Conservation (phyloP, 2,329 filamentous ascomycete genomes). For the Claviceps sorghi region DNA sequence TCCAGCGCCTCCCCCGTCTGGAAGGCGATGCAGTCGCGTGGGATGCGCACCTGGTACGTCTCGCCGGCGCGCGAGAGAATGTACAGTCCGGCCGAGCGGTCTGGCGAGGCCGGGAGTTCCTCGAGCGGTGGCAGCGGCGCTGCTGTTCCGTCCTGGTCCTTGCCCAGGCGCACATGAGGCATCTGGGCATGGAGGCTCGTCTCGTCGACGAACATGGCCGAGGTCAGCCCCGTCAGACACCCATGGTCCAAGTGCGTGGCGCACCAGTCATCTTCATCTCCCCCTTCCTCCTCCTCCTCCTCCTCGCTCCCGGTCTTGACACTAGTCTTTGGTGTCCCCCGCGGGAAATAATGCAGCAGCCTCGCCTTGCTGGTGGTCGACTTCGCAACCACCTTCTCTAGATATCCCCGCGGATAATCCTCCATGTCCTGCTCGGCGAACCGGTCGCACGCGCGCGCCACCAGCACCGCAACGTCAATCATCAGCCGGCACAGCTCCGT, state of each 20-base stretch:
- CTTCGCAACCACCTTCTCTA: constrained; percentile 73
- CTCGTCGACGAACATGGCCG: constrained; percentile 93
- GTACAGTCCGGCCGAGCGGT: constrained; percentile 79
- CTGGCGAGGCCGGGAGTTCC: constrained; percentile 64
- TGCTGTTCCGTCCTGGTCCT: not conserved
- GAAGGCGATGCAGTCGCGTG: constrained; percentile 81
- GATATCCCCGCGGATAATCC: constrained; percentile 61
- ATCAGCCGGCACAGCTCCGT: constrained; percentile 68
- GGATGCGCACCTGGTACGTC: constrained; percentile 84
- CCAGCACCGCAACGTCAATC: constrained; percentile 77
- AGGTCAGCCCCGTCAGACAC: constrained; percentile 84
- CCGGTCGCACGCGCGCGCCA: constrained; percentile 77
- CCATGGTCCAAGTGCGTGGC: constrained; percentile 83
- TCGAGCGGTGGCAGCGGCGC: constrained; percentile 36
- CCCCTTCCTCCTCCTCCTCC: constrained; percentile 10
- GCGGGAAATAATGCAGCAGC: constrained; percentile 84
- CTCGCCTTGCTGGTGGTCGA: constrained; percentile 85
- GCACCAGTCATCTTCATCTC: constrained; percentile 79
- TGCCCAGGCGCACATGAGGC: not conserved
- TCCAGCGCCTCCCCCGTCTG: constrained; percentile 90
- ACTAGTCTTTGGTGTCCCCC: constrained; percentile 21
- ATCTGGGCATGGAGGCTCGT: constrained; percentile 10
- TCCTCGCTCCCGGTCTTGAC: not conserved
- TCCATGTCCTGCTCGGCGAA: constrained; percentile 69
- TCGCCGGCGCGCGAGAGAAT: constrained; percentile 73